Conservation (phyloP, 306 rosid species). For the Prunus salicina region DNA sequence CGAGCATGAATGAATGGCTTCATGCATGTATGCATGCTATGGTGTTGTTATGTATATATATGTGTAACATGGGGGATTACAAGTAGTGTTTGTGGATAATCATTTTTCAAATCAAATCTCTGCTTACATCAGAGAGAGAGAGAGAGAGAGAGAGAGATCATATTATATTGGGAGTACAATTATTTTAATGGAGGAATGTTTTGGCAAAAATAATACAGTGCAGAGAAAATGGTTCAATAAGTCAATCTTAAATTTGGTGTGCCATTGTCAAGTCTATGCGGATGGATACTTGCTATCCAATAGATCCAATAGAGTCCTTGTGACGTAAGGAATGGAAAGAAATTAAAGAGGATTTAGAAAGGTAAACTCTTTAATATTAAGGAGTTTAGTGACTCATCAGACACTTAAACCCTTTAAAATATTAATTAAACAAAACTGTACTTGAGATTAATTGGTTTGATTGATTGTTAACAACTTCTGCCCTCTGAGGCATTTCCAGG, state of each 20-base stretch:
- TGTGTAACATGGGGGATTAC: conserved; percentile 28
- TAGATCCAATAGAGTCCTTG: not conserved
- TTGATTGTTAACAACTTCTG: conserved; percentile 17
- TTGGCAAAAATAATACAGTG: conserved; percentile 38
- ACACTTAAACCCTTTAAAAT: conserved; percentile 44
- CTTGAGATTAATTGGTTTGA: conserved; percentile 12
- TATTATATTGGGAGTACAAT: conserved; percentile 52
- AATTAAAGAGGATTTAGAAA: conserved; percentile 14
- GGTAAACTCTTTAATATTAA: conserved; percentile 13
- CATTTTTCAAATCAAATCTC: conserved; percentile 45
- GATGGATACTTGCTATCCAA: conserved; percentile 15
- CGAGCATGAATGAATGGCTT: conserved; percentile 23
- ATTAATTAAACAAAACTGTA: conserved; percentile 17
- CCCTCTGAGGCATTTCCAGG: conserved; percentile 26
- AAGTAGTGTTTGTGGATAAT: conserved; percentile 67
- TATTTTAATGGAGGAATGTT: conserved; percentile 47
- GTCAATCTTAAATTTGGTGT: conserved; percentile 45
- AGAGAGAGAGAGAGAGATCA: conserved; percentile 37
- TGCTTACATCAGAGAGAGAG: conserved; percentile 52
- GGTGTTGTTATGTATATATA: conserved; percentile 18
- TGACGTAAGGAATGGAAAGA: conserved; percentile 31
- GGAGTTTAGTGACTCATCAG: conserved; percentile 54
- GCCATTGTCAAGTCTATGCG: conserved; percentile 32
- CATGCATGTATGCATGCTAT: conserved; percentile 26
- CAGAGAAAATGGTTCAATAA: conserved; percentile 30